Conservation (phyloP, 2,329 filamentous ascomycete genomes). For the Epichloe sp. region DNA sequence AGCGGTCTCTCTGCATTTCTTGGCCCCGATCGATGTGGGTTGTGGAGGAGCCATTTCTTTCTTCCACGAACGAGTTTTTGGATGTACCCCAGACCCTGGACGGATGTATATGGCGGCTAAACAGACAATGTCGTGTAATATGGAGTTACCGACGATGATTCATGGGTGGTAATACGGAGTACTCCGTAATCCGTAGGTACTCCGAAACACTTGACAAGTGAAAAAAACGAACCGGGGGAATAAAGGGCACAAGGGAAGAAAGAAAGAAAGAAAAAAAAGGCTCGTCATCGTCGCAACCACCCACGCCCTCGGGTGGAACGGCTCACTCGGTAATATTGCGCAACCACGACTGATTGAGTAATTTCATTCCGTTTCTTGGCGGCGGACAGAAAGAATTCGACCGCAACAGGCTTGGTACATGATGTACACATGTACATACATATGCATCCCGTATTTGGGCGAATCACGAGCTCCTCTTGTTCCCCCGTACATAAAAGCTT, state of each 20-base stretch:
- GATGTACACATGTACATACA: not conserved
- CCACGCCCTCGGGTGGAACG: not conserved
- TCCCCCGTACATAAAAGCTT: slow-evolving; percentile 2
- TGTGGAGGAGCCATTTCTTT: not conserved
- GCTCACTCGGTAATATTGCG: too few species aligned
- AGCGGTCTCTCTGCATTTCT: not conserved
- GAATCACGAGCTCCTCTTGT: slow-evolving; percentile 1
- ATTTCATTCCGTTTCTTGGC: too few species aligned
- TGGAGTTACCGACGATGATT: too few species aligned
- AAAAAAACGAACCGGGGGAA: too few species aligned
- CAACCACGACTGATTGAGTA: not conserved
- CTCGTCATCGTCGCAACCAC: not conserved
- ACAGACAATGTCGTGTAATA: not conserved
- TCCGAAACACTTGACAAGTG: not conserved
- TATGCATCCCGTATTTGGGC: not conserved
- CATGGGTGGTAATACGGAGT: too few species aligned
- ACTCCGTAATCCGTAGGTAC: too few species aligned
- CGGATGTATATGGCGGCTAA: not conserved
- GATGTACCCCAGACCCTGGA: not conserved
- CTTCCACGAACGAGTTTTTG: not conserved
- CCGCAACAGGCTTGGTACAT: not conserved
- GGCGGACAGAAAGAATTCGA: not conserved
- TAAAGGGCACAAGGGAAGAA: not conserved
- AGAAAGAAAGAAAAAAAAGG: not conserved
- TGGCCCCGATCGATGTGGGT: not conserved